These are phyloP conservation scores for Strobilomyces echinocephalus DNA, from an alignment of 768 basidiomycete genomes.

Conservation along the genomic window DNA sequence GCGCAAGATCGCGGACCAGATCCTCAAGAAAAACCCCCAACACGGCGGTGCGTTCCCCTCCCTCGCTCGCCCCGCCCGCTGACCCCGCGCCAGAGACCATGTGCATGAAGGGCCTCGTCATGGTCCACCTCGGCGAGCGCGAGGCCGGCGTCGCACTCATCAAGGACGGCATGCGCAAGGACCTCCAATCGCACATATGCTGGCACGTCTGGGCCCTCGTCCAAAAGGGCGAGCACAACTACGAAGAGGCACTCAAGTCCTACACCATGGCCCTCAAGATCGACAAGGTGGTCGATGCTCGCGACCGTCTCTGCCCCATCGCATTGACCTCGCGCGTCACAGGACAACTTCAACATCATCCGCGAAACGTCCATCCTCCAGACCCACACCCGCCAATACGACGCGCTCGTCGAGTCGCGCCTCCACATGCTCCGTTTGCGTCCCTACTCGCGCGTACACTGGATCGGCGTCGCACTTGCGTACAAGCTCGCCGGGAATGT, in stretches of 20 bases:
- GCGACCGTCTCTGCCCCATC: background rate
- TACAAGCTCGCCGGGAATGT: conserved; percentile 79
- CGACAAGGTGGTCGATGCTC: conserved; percentile 64
- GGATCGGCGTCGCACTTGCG: conserved; percentile 86
- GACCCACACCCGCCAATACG: conserved; percentile 79
- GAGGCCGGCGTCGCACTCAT: conserved; percentile 81
- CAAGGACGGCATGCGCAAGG: conserved; percentile 76
- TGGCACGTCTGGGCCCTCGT: conserved; percentile 99
- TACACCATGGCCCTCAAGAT: conserved; percentile 85
- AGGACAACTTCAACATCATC: conserved; percentile 94
- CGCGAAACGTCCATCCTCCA: conserved; percentile 88
- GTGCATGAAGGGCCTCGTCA: conserved; percentile 92
- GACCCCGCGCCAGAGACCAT: conserved; percentile 64
- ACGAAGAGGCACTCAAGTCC: conserved; percentile 89
- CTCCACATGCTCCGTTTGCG: conserved; percentile 74
- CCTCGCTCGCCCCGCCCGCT: background rate
- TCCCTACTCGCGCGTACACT: conserved; percentile 80
- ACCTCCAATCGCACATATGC: conserved; percentile 86
- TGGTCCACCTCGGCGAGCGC: conserved; percentile 72
- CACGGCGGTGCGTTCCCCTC: conserved; percentile 74
- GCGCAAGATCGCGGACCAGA: conserved; percentile 84
- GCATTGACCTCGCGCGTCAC: conserved; percentile 1
- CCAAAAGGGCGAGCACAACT: conserved; percentile 91
- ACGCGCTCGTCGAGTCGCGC: conserved; percentile 75
- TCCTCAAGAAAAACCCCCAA: conserved; percentile 92